These are phyloP conservation scores for Gossypium ekmanianum DNA, from an alignment of 345 rosid genomes.

Conservation along the genomic window DNA sequence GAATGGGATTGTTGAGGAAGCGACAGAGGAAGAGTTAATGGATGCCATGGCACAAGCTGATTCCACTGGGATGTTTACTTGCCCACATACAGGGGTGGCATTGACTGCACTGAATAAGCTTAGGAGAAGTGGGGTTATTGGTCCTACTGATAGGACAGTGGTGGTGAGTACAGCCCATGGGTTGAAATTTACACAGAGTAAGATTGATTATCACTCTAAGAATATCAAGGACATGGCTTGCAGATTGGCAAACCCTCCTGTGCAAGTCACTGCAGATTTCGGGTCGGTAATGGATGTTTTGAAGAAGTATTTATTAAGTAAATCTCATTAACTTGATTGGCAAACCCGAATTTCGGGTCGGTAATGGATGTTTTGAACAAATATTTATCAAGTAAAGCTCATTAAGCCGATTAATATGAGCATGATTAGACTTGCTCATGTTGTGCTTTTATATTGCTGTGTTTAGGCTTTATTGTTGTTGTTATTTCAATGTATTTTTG, in stretches of 20 bases:
- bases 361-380: conserved; percentile 77
- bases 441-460: conserved; percentile 4
- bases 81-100: conserved; percentile 95
- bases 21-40: conserved; percentile 88
- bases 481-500: conserved; percentile 5
- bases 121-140: conserved; percentile 71
- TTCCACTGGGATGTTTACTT: conserved; percentile 92
- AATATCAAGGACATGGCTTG: conserved; percentile 77
- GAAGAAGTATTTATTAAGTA: conserved; percentile 41
- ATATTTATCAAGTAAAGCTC: conserved; percentile 29
- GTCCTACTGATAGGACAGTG: conserved; percentile 60
- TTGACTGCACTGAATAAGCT: conserved; percentile 75
- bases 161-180: conserved; percentile 96
- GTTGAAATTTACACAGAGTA: conserved; percentile 77
- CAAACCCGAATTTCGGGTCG: conserved; percentile 76
- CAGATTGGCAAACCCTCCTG: conserved; percentile 70
- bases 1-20: conserved; percentile 84
- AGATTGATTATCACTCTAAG: conserved; percentile 80
- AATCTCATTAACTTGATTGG: conserved; percentile 31
- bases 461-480: not conserved
- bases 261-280: conserved; percentile 72
- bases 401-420: not conserved
- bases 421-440: conserved; percentile 13
- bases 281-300: conserved; percentile 87
- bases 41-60: conserved; percentile 93